phyloP scores from a whole-genome alignment of 805 yeast genomes.

The Candida silvatica region DNA sequence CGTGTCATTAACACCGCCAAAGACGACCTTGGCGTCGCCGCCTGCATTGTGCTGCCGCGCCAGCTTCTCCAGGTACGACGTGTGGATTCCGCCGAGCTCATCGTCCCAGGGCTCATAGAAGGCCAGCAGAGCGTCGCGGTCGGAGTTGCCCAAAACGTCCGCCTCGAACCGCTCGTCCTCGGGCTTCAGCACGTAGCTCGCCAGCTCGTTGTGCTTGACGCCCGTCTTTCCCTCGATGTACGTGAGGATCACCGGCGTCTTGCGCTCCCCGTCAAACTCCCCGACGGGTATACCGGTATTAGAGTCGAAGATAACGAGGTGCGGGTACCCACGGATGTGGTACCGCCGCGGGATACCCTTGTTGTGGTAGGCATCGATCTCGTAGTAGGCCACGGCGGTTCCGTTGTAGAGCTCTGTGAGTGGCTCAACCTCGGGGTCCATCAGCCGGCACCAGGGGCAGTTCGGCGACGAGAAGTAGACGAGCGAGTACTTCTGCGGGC shows the following conservation, averaged over 20 bases:
- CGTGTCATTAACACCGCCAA: no score
- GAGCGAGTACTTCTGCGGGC: constrained; percentile 24
- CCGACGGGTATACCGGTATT: constrained; percentile 31
- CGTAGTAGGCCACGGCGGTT: constrained; percentile 26
- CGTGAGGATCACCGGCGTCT: constrained; percentile 23
- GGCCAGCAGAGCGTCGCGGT: constrained; percentile 20
- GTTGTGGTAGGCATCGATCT: constrained; percentile 26
- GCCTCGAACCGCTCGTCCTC: constrained; percentile 10
- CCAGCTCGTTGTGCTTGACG: constrained; percentile 17
- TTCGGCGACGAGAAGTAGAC: constrained; percentile 37
- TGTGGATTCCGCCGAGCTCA: constrained; percentile 23
- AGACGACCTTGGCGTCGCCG: no score
- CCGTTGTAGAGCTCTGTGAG: constrained; percentile 34
- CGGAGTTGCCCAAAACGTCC: constrained; percentile 6
- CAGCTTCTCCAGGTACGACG: constrained; percentile 23
- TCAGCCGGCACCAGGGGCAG: constrained; percentile 37
- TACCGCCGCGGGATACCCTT: constrained; percentile 30
- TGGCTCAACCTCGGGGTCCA: constrained; percentile 37
- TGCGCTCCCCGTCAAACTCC: constrained; percentile 27
- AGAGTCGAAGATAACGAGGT: constrained; percentile 33
- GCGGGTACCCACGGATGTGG: constrained; percentile 37
- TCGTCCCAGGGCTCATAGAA: constrained; percentile 30
- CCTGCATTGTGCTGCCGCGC: constrained; percentile 21
- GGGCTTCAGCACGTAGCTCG: constrained; percentile 5
- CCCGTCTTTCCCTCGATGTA: constrained; percentile 26